A percentile compares a stretch with the other conserved stretches of the same genome.
These are phyloP conservation scores for Acacia confusa DNA, from an alignment of 306 rosid species.

Conservation along the genomic window DNA sequence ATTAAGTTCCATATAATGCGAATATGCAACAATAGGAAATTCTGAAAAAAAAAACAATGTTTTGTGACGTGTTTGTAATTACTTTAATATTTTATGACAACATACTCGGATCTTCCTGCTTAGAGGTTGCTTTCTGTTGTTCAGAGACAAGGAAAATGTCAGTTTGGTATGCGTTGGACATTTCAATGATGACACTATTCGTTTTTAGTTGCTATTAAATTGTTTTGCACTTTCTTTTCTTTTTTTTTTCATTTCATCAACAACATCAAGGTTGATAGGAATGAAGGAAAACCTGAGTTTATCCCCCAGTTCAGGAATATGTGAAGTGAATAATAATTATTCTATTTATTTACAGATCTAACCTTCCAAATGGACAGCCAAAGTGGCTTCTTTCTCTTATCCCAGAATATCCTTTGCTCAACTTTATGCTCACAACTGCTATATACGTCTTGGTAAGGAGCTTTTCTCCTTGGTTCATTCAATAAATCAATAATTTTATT, in stretches of 20 bases:
- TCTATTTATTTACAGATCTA: slow-evolving; percentile 62
- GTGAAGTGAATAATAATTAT: slow-evolving; percentile 14
- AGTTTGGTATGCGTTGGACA: not conserved
- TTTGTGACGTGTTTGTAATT: not conserved
- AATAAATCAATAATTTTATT: not conserved
- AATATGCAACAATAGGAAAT: slow-evolving; percentile 11
- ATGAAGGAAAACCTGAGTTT: slow-evolving; percentile 3
- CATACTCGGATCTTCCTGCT: not conserved
- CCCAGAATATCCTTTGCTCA: slow-evolving; percentile 90
- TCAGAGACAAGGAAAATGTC: slow-evolving; percentile 19
- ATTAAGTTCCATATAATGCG: not conserved
- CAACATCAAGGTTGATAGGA: slow-evolving; percentile 10
- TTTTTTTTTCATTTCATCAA: not conserved
- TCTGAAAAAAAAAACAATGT: not conserved
- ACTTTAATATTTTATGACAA: not conserved
- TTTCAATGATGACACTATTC: not conserved
- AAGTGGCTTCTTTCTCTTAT: slow-evolving; percentile 98
- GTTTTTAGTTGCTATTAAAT: not conserved
- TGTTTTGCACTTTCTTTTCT: slow-evolving; percentile 9
- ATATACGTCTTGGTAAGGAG: slow-evolving; percentile 72
- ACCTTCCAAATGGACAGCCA: slow-evolving; percentile 92
- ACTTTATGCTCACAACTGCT: slow-evolving; percentile 94
- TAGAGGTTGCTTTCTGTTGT: not conserved
- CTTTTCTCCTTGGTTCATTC: slow-evolving; percentile 18
- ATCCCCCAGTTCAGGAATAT: not conserved